Evolutionary conservation across 192 early-diverging fungal species (phyloP).

Genomic region (Coemansia sp.): DNA sequence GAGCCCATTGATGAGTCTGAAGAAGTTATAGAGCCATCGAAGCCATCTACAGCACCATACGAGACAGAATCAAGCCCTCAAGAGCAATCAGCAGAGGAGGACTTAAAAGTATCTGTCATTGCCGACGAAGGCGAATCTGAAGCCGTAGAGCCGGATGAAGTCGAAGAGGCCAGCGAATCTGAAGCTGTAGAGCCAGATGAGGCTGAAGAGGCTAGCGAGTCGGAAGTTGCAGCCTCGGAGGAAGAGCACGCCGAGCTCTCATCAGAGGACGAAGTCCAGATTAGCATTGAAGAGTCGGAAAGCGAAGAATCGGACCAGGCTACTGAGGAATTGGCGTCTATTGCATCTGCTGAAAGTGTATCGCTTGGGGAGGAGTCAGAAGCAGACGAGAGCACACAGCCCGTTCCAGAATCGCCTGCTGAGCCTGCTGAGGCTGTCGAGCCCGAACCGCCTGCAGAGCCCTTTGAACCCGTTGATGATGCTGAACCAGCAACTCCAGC

Average conservation of each 20-base stretch:
- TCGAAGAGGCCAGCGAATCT: conserved; percentile 10
- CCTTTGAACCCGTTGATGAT: not conserved
- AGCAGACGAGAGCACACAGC: conserved; percentile 9
- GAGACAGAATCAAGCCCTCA: not conserved
- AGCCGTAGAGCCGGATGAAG: not conserved
- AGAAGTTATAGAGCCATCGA: conserved; percentile 23
- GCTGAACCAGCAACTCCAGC: not conserved
- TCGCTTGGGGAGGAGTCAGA: conserved; percentile 4
- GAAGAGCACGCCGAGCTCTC: not conserved
- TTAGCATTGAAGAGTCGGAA: not conserved
- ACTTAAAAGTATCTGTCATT: no score
- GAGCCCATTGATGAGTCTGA: conserved; percentile 45
- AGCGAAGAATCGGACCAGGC: conserved; percentile 30
- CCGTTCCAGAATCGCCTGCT: conserved; percentile 3
- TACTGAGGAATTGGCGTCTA: conserved; percentile 28
- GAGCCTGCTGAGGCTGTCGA: not conserved
- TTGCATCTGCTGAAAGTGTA: conserved; percentile 14
- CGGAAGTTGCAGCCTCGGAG: conserved; percentile 7
- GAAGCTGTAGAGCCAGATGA: conserved; percentile 10
- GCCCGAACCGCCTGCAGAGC: not conserved
- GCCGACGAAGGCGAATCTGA: no score
- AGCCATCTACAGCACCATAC: not conserved
- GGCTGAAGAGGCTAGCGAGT: conserved; percentile 10
- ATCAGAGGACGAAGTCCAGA: not conserved
- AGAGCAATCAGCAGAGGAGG: no score